Percentiles rank a stretch among this genome's conserved stretches.
Conservation (phyloP, 345 rosid genomes). For the Xanthoceras sorbifolium region DNA sequence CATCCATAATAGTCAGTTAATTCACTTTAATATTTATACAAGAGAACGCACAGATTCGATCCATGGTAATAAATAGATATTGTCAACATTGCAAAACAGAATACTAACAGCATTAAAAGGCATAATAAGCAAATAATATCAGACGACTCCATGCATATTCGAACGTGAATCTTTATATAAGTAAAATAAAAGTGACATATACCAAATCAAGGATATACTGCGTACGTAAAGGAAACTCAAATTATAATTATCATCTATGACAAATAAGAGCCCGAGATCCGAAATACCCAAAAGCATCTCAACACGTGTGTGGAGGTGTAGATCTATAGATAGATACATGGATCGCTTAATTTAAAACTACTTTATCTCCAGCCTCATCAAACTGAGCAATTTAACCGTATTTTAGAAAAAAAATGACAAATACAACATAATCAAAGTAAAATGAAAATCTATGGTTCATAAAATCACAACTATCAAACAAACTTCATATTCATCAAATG, state of each 20-base stretch:
- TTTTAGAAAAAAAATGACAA: not conserved
- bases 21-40: not conserved
- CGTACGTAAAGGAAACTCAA: not conserved
- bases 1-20: not conserved
- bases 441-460: too few species aligned
- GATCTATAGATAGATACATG: not conserved
- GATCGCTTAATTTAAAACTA: not conserved
- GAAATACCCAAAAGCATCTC: not conserved
- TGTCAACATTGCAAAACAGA: not conserved
- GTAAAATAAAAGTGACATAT: not conserved
- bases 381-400: not conserved
- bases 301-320: not conserved
- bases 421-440: not conserved
- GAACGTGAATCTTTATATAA: not conserved
- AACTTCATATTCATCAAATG: not conserved
- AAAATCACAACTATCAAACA: not conserved
- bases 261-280: not conserved
- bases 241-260: not conserved
- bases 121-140: not conserved
- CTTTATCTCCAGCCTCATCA: too few species aligned
- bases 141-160: not conserved
- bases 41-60: not conserved
- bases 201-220: not conserved
- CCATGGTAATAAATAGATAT: not conserved
- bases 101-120: not conserved